Evolutionary conservation across 345 rosid genomes (phyloP).

Genomic region (Linum usitatissimum): DNA sequence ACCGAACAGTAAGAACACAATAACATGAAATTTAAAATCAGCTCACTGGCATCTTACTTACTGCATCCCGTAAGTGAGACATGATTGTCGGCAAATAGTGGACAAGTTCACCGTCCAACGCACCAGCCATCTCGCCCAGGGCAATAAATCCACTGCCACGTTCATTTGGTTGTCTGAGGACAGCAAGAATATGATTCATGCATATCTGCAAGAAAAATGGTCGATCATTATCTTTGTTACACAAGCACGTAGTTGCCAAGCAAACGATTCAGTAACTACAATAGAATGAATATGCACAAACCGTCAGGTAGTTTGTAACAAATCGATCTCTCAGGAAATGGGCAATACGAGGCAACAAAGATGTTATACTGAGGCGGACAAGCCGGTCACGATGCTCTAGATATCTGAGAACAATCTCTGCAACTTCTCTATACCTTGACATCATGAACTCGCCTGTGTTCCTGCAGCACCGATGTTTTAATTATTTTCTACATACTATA

Average conservation of each 20-base stretch:
- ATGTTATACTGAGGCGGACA: constrained; percentile 98
- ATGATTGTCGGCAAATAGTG: constrained; percentile 93
- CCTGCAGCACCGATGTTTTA: constrained; percentile 38
- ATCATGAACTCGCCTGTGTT: constrained; percentile 99
- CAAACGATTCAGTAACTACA: not conserved
- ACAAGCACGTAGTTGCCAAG: constrained; percentile 4
- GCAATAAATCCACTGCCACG: constrained; percentile 97
- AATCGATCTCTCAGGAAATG: constrained; percentile 97
- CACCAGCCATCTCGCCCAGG: constrained; percentile 99
- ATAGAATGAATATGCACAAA: constrained; percentile 25
- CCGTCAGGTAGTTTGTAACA: constrained; percentile 84
- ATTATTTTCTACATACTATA: not conserved
- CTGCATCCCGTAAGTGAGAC: constrained; percentile 88
- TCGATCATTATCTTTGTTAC: constrained; percentile 1
- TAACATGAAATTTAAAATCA: constrained; percentile 9
- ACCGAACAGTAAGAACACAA: constrained; percentile 11
- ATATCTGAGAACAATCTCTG: constrained; percentile 92
- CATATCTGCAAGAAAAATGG: constrained; percentile 54
- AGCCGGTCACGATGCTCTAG: constrained; percentile 88
- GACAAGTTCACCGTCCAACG: constrained; percentile 90
- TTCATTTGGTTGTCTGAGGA: constrained; percentile 73
- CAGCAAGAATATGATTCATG: constrained; percentile 90
- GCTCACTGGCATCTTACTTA: constrained; percentile 25
- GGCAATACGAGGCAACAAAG: constrained; percentile 96
- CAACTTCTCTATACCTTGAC: constrained; percentile 98